These are phyloP conservation scores for Zygosaccharomyces pseudobailii DNA, from an alignment of 1,139 yeast genomes.

Conservation along the genomic window DNA sequence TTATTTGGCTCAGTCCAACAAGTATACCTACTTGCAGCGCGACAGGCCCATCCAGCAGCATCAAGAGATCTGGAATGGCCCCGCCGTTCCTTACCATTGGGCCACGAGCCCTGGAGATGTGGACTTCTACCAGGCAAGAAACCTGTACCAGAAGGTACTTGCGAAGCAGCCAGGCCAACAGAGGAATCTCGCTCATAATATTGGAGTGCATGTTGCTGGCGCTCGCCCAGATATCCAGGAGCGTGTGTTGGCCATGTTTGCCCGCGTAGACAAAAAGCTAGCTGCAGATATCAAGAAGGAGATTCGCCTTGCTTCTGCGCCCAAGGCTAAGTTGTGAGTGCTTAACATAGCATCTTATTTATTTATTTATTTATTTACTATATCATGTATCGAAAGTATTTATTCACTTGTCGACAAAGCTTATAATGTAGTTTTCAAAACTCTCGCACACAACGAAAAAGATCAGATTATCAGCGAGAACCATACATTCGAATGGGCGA, in stretches of 20 bases:
- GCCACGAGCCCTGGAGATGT: conserved; percentile 52
- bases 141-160: conserved; percentile 64
- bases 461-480: background rate
- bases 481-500: background rate
- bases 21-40: conserved; percentile 30
- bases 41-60: conserved; percentile 47
- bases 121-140: conserved; percentile 68
- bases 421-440: background rate
- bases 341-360: conserved; percentile 3
- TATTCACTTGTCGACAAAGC: background rate
- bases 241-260: conserved; percentile 70
- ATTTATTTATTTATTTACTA: conserved; percentile 10
- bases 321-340: conserved; percentile 21
- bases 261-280: conserved; percentile 65
- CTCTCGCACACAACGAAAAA: background rate
- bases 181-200: conserved; percentile 75
- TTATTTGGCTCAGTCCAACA: conserved; percentile 52
- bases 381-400: no score
- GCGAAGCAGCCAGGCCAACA: conserved; percentile 77
- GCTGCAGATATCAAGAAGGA: conserved; percentile 61
- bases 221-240: conserved; percentile 79
- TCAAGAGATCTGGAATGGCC: conserved; percentile 86
- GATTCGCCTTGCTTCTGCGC: conserved; percentile 28
- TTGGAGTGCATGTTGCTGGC: conserved; percentile 65
- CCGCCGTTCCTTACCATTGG: conserved; percentile 90